Evolutionary conservation across 148 eudicot genomes (phyloP).

Genomic region (Spergularia marina): DNA sequence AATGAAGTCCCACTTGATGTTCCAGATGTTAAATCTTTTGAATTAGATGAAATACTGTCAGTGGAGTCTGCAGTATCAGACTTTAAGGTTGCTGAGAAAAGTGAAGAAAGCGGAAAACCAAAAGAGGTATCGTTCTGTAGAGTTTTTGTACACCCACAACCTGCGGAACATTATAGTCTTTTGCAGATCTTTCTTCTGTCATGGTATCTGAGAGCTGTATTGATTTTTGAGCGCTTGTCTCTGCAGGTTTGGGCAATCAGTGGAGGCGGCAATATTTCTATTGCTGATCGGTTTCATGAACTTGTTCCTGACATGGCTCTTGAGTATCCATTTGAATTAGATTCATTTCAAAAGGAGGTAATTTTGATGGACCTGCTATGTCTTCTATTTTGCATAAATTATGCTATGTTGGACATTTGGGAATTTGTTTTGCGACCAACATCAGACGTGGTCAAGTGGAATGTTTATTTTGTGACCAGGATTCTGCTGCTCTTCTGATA

Average conservation of each 20-base stretch:
- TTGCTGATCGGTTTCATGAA: conserved; percentile 66
- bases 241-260: conserved; percentile 76
- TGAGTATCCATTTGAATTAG: conserved; percentile 86
- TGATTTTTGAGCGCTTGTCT: conserved; percentile 21
- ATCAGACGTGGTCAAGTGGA: not conserved
- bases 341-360: conserved; percentile 95
- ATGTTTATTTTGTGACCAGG: not conserved
- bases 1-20: conserved; percentile 32
- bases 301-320: conserved; percentile 97
- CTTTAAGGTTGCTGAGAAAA: conserved; percentile 35
- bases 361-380: conserved; percentile 4
- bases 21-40: conserved; percentile 35
- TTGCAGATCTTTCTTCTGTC: not conserved
- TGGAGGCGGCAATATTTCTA: conserved; percentile 46
- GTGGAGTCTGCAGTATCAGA: conserved; percentile 44
- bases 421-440: not conserved
- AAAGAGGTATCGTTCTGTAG: conserved; percentile 56
- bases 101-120: conserved; percentile 42
- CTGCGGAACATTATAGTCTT: not conserved
- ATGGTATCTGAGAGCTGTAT: not conserved
- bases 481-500: not conserved
- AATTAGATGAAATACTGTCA: conserved; percentile 72
- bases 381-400: conserved; percentile 3
- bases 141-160: not conserved
- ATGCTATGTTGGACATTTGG: not conserved